These are phyloP conservation scores for Ilyonectria robusta DNA, from an alignment of 2,329 filamentous ascomycete genomes.

Conservation along the genomic window DNA sequence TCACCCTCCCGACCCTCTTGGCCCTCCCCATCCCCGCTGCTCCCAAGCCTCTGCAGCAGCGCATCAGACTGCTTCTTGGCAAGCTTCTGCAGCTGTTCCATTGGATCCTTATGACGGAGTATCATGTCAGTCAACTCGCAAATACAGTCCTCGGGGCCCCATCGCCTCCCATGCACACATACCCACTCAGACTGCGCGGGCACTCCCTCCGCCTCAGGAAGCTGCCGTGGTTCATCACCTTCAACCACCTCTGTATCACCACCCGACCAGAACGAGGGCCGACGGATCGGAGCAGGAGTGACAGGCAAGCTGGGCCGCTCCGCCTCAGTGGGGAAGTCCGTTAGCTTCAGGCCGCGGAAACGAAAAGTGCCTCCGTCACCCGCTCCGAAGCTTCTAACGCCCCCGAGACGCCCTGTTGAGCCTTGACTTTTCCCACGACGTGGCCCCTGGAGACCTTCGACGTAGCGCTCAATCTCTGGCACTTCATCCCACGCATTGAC, in stretches of 20 bases:
- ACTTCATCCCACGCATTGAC: constrained; percentile 95
- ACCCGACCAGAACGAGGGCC: constrained; percentile 76
- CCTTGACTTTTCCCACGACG: constrained; percentile 55
- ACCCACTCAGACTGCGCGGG: constrained; percentile 94
- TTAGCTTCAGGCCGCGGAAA: constrained; percentile 73
- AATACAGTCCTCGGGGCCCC: constrained; percentile 66
- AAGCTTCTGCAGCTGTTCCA: constrained; percentile 78
- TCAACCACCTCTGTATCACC: constrained; percentile 58
- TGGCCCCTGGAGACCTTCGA: constrained; percentile 80
- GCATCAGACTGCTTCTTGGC: constrained; percentile 76
- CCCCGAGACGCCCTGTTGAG: constrained; percentile 32
- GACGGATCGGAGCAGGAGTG: constrained; percentile 85
- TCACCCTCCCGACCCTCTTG: constrained; percentile 39
- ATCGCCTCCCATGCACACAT: constrained; percentile 75
- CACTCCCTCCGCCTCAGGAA: constrained; percentile 86
- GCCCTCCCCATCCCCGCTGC: constrained; percentile 47
- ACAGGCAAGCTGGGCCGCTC: constrained; percentile 92
- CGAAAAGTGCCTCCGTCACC: constrained; percentile 30
- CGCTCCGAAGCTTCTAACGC: constrained; percentile 32
- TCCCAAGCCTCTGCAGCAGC: constrained; percentile 68
- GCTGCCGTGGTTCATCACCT: constrained; percentile 68
- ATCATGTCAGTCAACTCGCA: constrained; percentile 70
- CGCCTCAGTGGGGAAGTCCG: constrained; percentile 86
- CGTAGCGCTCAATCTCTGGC: constrained; percentile 89
- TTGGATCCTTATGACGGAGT: constrained; percentile 74